Percentiles rank a stretch among this genome's conserved stretches.
These are phyloP conservation scores for Colletotrichum kahawae DNA, from an alignment of 2,329 filamentous ascomycete genomes.

Conservation along the genomic window DNA sequence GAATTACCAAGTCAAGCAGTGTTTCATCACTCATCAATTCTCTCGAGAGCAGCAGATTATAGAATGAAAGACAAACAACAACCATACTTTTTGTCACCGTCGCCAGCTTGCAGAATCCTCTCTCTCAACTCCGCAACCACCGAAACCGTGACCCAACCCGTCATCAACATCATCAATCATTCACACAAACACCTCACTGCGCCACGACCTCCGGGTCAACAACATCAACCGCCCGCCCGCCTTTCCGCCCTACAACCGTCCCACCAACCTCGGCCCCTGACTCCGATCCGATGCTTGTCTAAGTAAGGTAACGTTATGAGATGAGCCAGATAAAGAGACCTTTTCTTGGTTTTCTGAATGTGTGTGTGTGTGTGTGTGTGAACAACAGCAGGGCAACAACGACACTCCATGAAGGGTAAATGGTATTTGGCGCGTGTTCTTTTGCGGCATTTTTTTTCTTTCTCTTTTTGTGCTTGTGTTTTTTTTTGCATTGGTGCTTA, in stretches of 20 bases:
- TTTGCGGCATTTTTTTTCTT: neutral
- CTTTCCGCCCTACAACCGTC: conserved; percentile 5
- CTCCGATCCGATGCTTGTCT: conserved; percentile 18
- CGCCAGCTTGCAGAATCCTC: neutral
- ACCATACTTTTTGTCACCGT: neutral
- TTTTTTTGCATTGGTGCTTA: neutral
- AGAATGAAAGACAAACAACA: neutral
- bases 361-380: neutral
- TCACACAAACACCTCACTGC: neutral
- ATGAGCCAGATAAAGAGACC: conserved; percentile 1
- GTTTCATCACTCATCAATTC: neutral
- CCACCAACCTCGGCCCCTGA: conserved; percentile 1
- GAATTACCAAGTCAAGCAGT: neutral
- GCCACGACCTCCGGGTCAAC: neutral
- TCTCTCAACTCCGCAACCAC: neutral
- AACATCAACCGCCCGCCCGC: neutral
- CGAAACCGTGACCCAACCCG: neutral
- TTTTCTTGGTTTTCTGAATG: neutral
- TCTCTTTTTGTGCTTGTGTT: neutral
- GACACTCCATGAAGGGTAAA: neutral
- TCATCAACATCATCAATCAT: neutral
- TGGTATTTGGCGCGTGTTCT: neutral
- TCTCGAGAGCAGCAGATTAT: neutral
- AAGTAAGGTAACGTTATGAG: conserved; percentile 8
- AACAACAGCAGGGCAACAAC: neutral